Percentiles rank a stretch among this genome's conserved stretches.
Conservation (phyloP, 1,139 yeast genomes). For the Wickerhamiella infanticola region DNA sequence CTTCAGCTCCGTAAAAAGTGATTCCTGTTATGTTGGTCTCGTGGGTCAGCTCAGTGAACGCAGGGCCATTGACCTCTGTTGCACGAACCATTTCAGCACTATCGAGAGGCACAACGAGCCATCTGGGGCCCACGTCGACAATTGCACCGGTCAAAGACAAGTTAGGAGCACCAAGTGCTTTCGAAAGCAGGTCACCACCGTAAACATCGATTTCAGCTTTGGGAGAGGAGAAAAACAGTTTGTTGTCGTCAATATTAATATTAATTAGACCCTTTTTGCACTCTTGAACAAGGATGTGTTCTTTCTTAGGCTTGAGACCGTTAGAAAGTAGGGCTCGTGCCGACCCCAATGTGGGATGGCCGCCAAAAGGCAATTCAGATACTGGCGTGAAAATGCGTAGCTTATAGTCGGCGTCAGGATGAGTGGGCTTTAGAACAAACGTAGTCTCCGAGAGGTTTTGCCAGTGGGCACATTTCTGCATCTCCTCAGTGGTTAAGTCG, state of each 20-base stretch:
- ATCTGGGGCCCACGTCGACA: slow-evolving; percentile 12
- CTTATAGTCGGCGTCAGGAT: slow-evolving; percentile 28
- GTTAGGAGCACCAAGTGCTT: neutral
- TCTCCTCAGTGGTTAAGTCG: slow-evolving; percentile 23
- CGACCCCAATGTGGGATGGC: slow-evolving; percentile 45
- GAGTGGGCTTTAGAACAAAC: slow-evolving; percentile 30
- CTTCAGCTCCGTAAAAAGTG: slow-evolving; percentile 6
- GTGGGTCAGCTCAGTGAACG: slow-evolving; percentile 1
- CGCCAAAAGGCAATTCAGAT: slow-evolving; percentile 41
- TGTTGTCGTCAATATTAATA: neutral
- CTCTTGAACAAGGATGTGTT: slow-evolving; percentile 10
- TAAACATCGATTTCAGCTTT: neutral
- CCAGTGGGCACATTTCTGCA: slow-evolving; percentile 38
- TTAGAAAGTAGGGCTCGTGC: slow-evolving; percentile 17
- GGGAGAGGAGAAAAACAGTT: slow-evolving; percentile 7
- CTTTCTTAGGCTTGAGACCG: slow-evolving; percentile 4
- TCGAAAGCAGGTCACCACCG: neutral
- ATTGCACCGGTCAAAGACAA: neutral
- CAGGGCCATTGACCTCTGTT: slow-evolving; percentile 4
- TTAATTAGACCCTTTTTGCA: slow-evolving; percentile 11
- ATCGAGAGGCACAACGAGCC: slow-evolving; percentile 7
- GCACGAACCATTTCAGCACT: slow-evolving; percentile 4
- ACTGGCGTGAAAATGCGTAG: slow-evolving; percentile 35
- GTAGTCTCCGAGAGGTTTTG: slow-evolving; percentile 44
- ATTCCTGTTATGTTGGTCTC: slow-evolving; percentile 5